Evolutionary conservation across 768 basidiomycete species (phyloP), one percentile per base, ranked within the genome.

Genomic region (Scleroderma citrinum): DNA sequence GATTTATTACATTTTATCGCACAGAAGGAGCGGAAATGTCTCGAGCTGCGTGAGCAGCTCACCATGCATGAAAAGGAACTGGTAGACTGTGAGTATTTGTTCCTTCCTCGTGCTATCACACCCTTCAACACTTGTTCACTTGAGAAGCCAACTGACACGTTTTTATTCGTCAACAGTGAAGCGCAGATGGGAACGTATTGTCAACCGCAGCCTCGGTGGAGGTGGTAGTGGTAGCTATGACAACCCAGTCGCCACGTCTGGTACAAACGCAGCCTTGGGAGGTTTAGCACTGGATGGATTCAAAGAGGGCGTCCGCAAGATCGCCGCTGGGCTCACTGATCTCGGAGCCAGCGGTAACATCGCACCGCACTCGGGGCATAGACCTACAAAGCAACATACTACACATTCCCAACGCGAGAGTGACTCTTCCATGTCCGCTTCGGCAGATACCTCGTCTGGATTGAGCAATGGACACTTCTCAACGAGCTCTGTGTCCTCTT

Each of bases 1-100:
- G 88, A 91, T 47, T 69, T 92, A 2, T 69, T 92, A n/a, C 84
- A 78, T 26, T 84, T 85, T 51, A 92, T 92, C 44, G 89, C 90
- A 0, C 87, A 90, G 66, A 91, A 92, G 55, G 90, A 92, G 62
- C 79, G 85, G 0, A 85, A 82, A 62, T 90, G 87, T 56, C 76
- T 92, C 35, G 89, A 92, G 49, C 72, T 92, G 38, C 81, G 87
- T 16, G 79, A 83, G 5, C 87, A 88, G 55, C 78, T 92, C 2
- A 74, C 76, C 7, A 59, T 68, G 13, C 86, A 91, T 55, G 89
- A 92, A 67, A 75, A 74, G 2, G 90, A 91, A 59, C 73, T 92
- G 3, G 61, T 76, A 1, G 77, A 85, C 61, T 67, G 82, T 83
- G 61, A 48, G 79, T 67, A 16, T 31, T 14, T 7, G 23, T 3